Base-by-base conservation (phyloP, 2,329 filamentous ascomycete species). In the Leptographium wingfieldii region DNA sequence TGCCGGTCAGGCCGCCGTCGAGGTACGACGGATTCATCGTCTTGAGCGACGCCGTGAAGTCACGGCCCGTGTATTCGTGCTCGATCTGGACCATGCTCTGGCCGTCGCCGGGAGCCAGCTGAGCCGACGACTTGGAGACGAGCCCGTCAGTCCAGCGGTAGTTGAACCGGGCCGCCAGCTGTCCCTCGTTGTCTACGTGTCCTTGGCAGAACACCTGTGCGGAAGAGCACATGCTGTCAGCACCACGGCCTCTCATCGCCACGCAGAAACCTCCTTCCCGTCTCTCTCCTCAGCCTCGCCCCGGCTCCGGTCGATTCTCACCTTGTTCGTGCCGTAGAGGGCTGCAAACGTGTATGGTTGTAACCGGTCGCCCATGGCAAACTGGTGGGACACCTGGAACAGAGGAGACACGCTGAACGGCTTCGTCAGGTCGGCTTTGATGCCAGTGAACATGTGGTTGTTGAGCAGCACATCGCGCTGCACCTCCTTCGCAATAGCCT, bases 351-450 rank as follows among this genome's bases (percentile, higher is more conserved):
- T 90, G 76, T 99, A 99, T 46, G 94, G 94, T 72, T 92, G 92
- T 73, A 95, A 80, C 66, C 88, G 85, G 75, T 96, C 90, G 68
- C 94, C 92, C 83, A 96, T 90, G 60, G 92, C 87, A 73, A 99
- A 94, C 68, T 94, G 90, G 77, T 99, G 94, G 66, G 92, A 96
- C 68, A 96, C 88, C 76, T 97, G 92, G 81, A 99, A 99, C 67
- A 97, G 79, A 61, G 94, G 94, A 61, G 86, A 84, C 73, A 95
- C 84, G 81, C 91, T 94, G 77, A 97, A 95, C 71, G 90, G 86
- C 81, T 96, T 97, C 72, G 91, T 96, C 72, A 97, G 80, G 75
- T 99, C 94, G 73, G 92, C 95, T 72, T 92, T 89, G 73, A 99
- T 82, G 69, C 94, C 94, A 53, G 90, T 88, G 80, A 99, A 97